Evolutionary conservation across 768 basidiomycete genomes (phyloP).

Genomic region (Calvatia gigantea): DNA sequence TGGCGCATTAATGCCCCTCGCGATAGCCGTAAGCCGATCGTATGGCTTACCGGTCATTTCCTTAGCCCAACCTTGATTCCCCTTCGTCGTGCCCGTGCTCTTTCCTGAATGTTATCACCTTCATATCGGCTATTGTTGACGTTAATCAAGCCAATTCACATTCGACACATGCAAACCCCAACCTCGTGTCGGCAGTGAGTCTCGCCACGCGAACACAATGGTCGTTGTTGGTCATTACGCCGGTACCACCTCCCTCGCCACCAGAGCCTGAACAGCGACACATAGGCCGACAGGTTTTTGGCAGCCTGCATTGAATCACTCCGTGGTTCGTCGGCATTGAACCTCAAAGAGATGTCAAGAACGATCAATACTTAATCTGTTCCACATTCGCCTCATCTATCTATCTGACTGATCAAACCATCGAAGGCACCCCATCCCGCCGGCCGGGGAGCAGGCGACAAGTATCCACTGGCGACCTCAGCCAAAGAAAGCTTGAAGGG

Average conservation of each 20-base stretch:
- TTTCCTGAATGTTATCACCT: conserved; percentile 3
- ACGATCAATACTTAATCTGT: too few species aligned
- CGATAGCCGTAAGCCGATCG: background rate
- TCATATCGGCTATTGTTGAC: background rate
- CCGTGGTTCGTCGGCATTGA: background rate
- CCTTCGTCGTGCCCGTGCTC: too few species aligned
- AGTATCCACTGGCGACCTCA: too few species aligned
- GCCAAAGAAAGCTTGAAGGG: too few species aligned
- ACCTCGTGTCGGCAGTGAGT: background rate
- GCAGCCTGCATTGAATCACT: background rate
- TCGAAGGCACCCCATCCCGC: too few species aligned
- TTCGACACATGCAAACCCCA: background rate
- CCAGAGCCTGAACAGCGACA: background rate
- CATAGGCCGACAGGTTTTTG: conserved; percentile 6
- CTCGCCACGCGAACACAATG: background rate
- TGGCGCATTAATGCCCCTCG: background rate
- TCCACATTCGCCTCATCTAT: too few species aligned
- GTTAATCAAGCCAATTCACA: background rate
- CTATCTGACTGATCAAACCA: too few species aligned
- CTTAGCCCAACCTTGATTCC: too few species aligned
- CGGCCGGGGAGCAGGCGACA: too few species aligned
- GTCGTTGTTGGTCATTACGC: background rate
- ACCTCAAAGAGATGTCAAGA: too few species aligned
- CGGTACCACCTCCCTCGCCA: too few species aligned
- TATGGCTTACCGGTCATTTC: too few species aligned